Evolutionary conservation across 2,329 filamentous ascomycete genomes (phyloP).

Genomic region (Trichoderma cornu-damae): DNA sequence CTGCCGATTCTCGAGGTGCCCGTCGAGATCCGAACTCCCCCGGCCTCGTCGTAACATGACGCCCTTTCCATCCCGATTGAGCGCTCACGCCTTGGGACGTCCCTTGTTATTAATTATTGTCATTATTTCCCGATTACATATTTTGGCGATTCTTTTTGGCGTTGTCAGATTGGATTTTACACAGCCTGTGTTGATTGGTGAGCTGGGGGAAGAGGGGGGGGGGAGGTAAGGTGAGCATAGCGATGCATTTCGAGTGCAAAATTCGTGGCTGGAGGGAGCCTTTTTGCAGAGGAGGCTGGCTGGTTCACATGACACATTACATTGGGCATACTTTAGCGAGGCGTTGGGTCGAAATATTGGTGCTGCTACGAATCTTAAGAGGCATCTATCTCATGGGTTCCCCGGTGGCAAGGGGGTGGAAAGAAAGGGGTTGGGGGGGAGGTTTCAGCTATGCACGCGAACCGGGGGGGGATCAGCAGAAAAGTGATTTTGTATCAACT

Average conservation of each 20-base stretch:
- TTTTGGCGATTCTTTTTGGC: background rate
- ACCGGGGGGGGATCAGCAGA: background rate
- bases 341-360: conserved; percentile 25
- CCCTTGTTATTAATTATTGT: background rate
- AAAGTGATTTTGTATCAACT: background rate
- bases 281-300: background rate
- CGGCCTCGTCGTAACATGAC: background rate
- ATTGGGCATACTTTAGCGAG: conserved; percentile 35
- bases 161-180: background rate
- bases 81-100: too few relatives aligned
- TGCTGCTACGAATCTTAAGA: background rate
- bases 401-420: too few relatives aligned
- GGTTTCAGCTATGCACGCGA: background rate
- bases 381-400: too few relatives aligned
- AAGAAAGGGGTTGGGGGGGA: too few relatives aligned
- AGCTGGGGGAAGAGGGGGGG: too few relatives aligned
- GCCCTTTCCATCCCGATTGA: background rate
- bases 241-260: background rate
- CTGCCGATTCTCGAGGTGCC: conserved; percentile 24
- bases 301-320: background rate
- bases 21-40: conserved; percentile 27
- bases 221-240: background rate
- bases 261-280: background rate
- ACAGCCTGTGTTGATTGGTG: background rate
- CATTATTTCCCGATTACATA: too few relatives aligned